Conservation (phyloP, 495 filamentous ascomycete species). For the Penicillium goetzii region DNA sequence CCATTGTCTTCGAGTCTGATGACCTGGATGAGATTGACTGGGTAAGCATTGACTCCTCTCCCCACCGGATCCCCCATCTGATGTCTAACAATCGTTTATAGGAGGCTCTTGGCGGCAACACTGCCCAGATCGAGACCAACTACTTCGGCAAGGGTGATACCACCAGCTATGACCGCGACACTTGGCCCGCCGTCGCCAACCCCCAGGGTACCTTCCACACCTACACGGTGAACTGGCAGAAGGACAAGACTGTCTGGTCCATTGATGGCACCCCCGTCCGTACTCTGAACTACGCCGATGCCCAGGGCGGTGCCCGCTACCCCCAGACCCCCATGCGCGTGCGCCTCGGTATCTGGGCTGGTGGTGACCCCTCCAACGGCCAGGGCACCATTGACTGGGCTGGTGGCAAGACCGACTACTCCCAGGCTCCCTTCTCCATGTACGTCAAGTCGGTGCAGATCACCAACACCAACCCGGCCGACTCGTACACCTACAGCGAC, state of each 20-base stretch:
- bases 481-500: slow-evolving; percentile 71
- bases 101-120: slow-evolving; percentile 63
- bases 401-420: slow-evolving; percentile 75
- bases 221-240: slow-evolving; percentile 85
- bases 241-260: slow-evolving; percentile 72
- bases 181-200: slow-evolving; percentile 56
- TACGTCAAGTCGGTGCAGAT: slow-evolving; percentile 63
- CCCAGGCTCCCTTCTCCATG: slow-evolving; percentile 77
- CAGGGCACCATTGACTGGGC: slow-evolving; percentile 73
- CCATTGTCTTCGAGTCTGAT: slow-evolving; percentile 84
- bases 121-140: slow-evolving; percentile 77
- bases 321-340: slow-evolving; percentile 92
- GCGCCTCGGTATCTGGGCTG: slow-evolving; percentile 85
- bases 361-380: slow-evolving; percentile 73
- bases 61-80: not conserved
- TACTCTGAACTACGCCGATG: slow-evolving; percentile 61
- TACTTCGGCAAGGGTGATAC: slow-evolving; percentile 95
- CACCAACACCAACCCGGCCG: slow-evolving; percentile 37
- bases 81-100: slow-evolving; percentile 19
- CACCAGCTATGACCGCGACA: slow-evolving; percentile 73
- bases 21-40: slow-evolving; percentile 96
- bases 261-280: slow-evolving; percentile 76
- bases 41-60: slow-evolving; percentile 44
- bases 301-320: slow-evolving; percentile 71
- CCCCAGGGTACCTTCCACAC: slow-evolving; percentile 75